Base-by-base conservation (phyloP, 2,329 filamentous ascomycete genomes). In the Aspergillus niger region DNA sequence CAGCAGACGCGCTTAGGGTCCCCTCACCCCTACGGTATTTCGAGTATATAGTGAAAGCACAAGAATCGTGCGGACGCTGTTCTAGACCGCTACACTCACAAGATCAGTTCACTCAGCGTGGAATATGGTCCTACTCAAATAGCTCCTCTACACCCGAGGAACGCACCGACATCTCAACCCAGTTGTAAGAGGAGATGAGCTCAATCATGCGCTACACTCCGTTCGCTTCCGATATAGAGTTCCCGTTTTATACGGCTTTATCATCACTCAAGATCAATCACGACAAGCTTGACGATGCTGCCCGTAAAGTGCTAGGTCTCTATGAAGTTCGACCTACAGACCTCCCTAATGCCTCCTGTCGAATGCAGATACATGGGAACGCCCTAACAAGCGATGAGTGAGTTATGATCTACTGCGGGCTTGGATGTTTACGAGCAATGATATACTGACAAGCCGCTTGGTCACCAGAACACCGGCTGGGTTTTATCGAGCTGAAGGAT, bases 261-360 rank as follows among this genome's bases (percentile, higher is more conserved):
- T 95, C 96, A 61, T 87, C 89, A 5, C 90, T 90, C 67, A 99
- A 99, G 80, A 92, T 99, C 74, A 92, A 98, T 76, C 89, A 96
- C 84, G 95, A 97, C 80, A 97, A 93, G 79, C 91, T 99, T 55
- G 91, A 97, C 80, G 94, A 96, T 76, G 96, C 93, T 8, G 91
- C 92, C 24, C 90, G 94, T 48, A 89, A 89, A 62, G 85, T 98
- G 2, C 83, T 96, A 30, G 95, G 95, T 3, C 80, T 97, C 47
- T 99, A 99, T 75, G 92, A 97, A 77, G 87, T 95, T 67, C 89
- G 90, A 47, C 82, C 87, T 10, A 82, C 83, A 44, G 89, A 91
- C 68, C 79, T 87, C 41, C 87, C 91, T 0, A 88, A 90, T 68
- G 84, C 89, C 57, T 95, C 91, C 67, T 91, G 91, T 75, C 91